A percentile compares a stretch with the other conserved stretches of the same genome.
Conservation (phyloP, 305 asterid species). For the Solanum hybrid region DNA sequence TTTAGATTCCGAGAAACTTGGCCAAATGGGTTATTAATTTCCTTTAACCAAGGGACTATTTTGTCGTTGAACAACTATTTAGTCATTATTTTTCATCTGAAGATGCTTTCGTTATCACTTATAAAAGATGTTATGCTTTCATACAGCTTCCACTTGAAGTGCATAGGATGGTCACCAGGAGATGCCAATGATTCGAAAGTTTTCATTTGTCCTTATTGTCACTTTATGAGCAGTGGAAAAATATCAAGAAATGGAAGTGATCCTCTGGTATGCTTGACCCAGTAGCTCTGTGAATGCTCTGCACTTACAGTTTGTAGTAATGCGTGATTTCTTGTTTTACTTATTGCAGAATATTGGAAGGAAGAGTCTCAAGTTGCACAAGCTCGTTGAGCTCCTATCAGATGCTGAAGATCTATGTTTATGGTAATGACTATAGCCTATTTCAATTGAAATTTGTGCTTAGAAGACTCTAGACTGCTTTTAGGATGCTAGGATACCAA, state of each 20-base stretch:
- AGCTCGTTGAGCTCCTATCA: constrained; percentile 43
- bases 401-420: constrained; percentile 62
- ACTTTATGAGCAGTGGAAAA: constrained; percentile 36
- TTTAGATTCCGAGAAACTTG: background rate
- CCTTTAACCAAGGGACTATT: background rate
- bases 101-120: background rate
- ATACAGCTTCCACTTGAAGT: constrained; percentile 63
- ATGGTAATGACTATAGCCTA: constrained; percentile 39
- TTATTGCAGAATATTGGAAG: constrained; percentile 46
- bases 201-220: constrained; percentile 55
- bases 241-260: constrained; percentile 40
- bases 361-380: constrained; percentile 48
- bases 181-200: constrained; percentile 19
- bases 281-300: constrained; percentile 8
- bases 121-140: constrained; percentile 2
- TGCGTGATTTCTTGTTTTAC: constrained; percentile 23
- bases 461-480: background rate
- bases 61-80: background rate
- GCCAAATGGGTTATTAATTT: background rate
- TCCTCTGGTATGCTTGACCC: constrained; percentile 49
- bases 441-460: background rate
- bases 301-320: background rate
- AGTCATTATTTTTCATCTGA: background rate
- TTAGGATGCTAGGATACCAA: background rate
- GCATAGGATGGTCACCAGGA: constrained; percentile 27